These are phyloP conservation scores for Xylariomycetidae sp. DNA, from an alignment of 2,329 filamentous ascomycete species.

Conservation along the genomic window DNA sequence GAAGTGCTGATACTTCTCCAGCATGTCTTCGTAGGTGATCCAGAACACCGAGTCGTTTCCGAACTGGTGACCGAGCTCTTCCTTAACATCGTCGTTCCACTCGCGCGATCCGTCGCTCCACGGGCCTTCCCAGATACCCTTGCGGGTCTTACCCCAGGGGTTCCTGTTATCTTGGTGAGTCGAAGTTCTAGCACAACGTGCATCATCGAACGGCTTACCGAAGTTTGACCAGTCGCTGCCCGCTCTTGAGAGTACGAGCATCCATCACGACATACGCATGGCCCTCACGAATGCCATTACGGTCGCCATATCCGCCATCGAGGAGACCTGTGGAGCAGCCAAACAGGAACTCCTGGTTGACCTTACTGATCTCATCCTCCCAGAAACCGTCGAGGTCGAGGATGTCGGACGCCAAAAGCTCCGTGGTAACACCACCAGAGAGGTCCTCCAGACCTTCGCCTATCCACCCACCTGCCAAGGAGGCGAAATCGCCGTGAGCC, in stretches of 20 bases:
- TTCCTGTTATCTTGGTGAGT: constrained; percentile 36
- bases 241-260: constrained; percentile 44
- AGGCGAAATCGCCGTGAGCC: constrained; percentile 70
- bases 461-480: constrained; percentile 65
- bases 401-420: constrained; percentile 64
- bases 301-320: constrained; percentile 54
- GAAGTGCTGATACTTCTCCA: constrained; percentile 56
- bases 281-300: constrained; percentile 51
- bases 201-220: constrained; percentile 21
- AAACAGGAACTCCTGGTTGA: constrained; percentile 75
- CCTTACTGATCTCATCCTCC: constrained; percentile 71
- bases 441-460: constrained; percentile 56
- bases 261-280: constrained; percentile 59
- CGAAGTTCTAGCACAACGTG: constrained; percentile 3
- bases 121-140: constrained; percentile 53
- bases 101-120: constrained; percentile 57
- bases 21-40: constrained; percentile 57
- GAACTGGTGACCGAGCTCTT: constrained; percentile 53
- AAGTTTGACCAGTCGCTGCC: constrained; percentile 51
- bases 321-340: constrained; percentile 62
- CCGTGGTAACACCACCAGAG: constrained; percentile 63
- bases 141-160: constrained; percentile 53
- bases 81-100: constrained; percentile 52
- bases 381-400: constrained; percentile 77
- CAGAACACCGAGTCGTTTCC: constrained; percentile 59